Base-by-base conservation (phyloP, 192 early-diverging fungal genomes). In the Rhizophagus sp. region DNA sequence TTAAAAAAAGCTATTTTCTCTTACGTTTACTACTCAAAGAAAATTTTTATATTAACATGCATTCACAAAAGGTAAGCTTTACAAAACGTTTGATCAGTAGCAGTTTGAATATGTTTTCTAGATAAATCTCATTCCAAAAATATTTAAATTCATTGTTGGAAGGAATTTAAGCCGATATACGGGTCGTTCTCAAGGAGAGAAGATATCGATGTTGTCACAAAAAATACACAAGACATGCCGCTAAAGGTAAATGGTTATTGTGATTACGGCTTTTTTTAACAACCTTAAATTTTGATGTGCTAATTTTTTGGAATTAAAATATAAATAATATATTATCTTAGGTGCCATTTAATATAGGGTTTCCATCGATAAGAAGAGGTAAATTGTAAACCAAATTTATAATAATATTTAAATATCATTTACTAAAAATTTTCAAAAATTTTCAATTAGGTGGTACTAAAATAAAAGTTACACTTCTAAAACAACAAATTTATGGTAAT, bases 131-230 rank as follows among this genome's bases (percentile, higher is more conserved):
- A 47, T 47, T 1, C 11, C 44, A 12, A 19, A 17, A 17, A 57
- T 57, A 50, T 19, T 57, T 57, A 57, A 15, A 12, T 47, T 12
- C 10, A 47, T 47, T 57, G 17, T 57, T 57, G 2, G 0, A 69
- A 69, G 67, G 67, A 36, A 69, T 36, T 19, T 36, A 69, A 69
- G 33, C 67, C 67, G 19, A 69, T 41, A 69, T 69, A 69, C 33
- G 67, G 67, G 7, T 36, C 30, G 27, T 69, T 69, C 19, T 34
- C 27, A 34, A 19, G 33, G 5, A 69, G 67, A 8, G 67, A 69
- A 41, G 67, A 11, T 22, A 69, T 69, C 25, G 67, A 69, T 15
- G 19, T 39, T 39, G 25, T 69, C 27, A 69, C 67, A 36, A 69
- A 69, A 19, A 36, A 27, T 34, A 36, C 17, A 69, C 27, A 34